These are phyloP conservation scores for Trichoderma asperelloides DNA, from an alignment of 495 filamentous ascomycete species.

Conservation along the genomic window DNA sequence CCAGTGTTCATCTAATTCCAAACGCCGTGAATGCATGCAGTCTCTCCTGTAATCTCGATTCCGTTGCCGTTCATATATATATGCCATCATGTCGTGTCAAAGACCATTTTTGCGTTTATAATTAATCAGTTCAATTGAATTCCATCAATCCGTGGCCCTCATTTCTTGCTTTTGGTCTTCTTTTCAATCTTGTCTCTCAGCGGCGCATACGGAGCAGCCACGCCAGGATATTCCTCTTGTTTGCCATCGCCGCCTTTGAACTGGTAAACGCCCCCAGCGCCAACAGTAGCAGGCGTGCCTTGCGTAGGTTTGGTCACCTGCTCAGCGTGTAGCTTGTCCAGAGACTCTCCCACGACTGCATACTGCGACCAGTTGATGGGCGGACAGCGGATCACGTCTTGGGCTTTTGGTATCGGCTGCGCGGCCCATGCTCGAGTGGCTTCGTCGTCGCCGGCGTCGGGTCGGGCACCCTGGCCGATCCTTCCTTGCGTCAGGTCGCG, in stretches of 20 bases:
- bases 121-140: neutral
- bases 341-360: conserved; percentile 64
- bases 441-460: conserved; percentile 11
- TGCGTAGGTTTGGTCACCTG: conserved; percentile 55
- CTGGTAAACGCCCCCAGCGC: conserved; percentile 30
- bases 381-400: conserved; percentile 75
- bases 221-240: conserved; percentile 31
- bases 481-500: conserved; percentile 50
- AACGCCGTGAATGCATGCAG: conserved; percentile 1
- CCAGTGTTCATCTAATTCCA: conserved; percentile 9
- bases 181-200: conserved; percentile 55
- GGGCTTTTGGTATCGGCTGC: conserved; percentile 55
- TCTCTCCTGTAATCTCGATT: neutral
- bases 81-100: neutral
- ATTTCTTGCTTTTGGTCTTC: conserved; percentile 32
- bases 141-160: conserved; percentile 8
- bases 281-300: conserved; percentile 40
- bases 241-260: conserved; percentile 31
- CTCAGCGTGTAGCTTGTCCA: conserved; percentile 77
- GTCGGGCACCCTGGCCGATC: conserved; percentile 14
- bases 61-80: neutral
- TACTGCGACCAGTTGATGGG: conserved; percentile 90
- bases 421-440: neutral
- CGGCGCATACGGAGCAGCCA: conserved; percentile 71
- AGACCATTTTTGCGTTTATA: neutral